A percentile compares a stretch with the other conserved stretches of the same genome.
Evolutionary conservation across 1,139 yeast species (phyloP).

Genomic region (Saccharomyces hybrid): DNA sequence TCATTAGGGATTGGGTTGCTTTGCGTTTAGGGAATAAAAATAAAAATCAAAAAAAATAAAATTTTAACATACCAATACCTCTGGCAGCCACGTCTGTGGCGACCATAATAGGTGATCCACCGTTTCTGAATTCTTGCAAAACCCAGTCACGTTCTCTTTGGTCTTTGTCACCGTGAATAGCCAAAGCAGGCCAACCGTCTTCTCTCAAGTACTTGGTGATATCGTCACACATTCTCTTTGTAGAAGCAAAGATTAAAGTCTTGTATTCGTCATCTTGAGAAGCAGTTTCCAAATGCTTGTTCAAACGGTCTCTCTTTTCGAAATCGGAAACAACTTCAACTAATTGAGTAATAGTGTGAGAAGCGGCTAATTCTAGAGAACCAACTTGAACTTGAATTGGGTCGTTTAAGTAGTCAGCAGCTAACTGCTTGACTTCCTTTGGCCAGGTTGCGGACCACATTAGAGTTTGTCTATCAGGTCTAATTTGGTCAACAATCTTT

Average conservation of each 20-base stretch:
- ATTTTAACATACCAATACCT: conserved; percentile 90
- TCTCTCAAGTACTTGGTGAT: conserved; percentile 84
- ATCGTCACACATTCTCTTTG: conserved; percentile 97
- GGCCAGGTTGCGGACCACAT: conserved; percentile 99
- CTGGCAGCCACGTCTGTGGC: conserved; percentile 99
- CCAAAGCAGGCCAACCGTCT: conserved; percentile 99
- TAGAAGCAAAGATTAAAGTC: conserved; percentile 82
- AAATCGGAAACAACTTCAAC: conserved; percentile 87
- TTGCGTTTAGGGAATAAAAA: not conserved
- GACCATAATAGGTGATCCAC: conserved; percentile 94
- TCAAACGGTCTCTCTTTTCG: conserved; percentile 88
- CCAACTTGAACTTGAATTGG: conserved; percentile 96
- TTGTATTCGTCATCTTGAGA: conserved; percentile 74
- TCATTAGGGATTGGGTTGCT: not conserved
- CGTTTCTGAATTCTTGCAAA: conserved; percentile 80
- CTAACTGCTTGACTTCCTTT: conserved; percentile 88
- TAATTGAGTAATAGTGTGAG: conserved; percentile 89
- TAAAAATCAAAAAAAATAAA: conserved; percentile 12
- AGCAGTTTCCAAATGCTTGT: conserved; percentile 77
- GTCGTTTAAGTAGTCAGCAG: conserved; percentile 83
- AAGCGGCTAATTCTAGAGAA: conserved; percentile 90
- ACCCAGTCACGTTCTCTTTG: conserved; percentile 99
- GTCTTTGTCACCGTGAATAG: conserved; percentile 97
- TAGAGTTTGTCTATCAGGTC: conserved; percentile 96
- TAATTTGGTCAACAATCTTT: conserved; percentile 88